Evolutionary conservation across 2,329 filamentous ascomycete genomes (phyloP).

Genomic region (Epichloe amarillans): DNA sequence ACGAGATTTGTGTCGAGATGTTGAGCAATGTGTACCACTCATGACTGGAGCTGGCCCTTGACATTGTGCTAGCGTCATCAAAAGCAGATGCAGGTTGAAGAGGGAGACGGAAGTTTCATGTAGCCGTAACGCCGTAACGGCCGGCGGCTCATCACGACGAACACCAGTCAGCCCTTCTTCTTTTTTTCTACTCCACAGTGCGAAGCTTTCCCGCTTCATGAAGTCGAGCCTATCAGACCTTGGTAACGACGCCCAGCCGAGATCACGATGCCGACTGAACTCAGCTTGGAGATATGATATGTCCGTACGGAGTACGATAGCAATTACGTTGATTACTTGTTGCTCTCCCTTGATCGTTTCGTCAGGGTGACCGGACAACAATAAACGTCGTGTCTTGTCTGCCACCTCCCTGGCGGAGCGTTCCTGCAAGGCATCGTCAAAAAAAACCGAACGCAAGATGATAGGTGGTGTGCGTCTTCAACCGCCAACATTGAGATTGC

Average conservation of each 20-base stretch:
- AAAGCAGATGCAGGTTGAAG: not conserved
- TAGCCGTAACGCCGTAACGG: not conserved
- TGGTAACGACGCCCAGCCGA: not conserved
- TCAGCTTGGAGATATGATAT: not conserved
- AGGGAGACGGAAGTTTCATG: not conserved
- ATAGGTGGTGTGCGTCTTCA: not conserved
- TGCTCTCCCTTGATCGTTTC: not conserved
- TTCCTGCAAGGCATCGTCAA: not conserved
- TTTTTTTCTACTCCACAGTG: not conserved
- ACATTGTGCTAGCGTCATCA: not conserved
- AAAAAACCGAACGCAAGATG: not conserved
- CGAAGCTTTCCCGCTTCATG: too few species aligned
- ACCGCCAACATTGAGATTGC: not conserved
- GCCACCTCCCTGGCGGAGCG: not conserved
- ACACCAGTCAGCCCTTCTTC: not conserved
- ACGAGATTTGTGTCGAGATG: not conserved
- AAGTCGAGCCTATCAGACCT: too few species aligned
- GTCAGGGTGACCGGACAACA: not conserved
- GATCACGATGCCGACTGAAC: not conserved
- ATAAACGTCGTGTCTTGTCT: not conserved
- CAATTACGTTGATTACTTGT: not conserved
- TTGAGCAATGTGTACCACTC: not conserved
- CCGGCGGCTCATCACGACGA: not conserved
- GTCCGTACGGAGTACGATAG: not conserved
- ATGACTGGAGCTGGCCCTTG: not conserved